Conservation (phyloP, 1,284 basidiomycete species). For the Heimioporus retisporus region DNA sequence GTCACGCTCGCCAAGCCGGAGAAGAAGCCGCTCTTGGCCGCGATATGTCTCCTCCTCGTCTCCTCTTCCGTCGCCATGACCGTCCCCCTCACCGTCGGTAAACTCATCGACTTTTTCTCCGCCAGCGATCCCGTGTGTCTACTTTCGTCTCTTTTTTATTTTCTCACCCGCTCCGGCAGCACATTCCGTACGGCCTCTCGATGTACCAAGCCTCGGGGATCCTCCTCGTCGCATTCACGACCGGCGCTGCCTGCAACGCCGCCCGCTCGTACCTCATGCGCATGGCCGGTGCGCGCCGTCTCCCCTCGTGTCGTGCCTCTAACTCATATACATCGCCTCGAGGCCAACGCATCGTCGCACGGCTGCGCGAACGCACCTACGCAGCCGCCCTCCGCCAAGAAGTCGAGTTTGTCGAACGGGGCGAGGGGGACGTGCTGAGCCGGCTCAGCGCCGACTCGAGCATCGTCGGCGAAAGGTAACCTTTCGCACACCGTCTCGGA, state of each 20-base stretch:
- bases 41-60: constrained; percentile 73
- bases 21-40: constrained; percentile 74
- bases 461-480: constrained; percentile 93
- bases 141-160: no score
- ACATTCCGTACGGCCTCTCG: constrained; percentile 82
- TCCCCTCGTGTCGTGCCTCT: background rate
- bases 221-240: constrained; percentile 85
- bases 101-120: constrained; percentile 94
- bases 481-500: background rate
- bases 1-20: constrained; percentile 84
- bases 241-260: constrained; percentile 91
- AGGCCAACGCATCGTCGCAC: constrained; percentile 94
- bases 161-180: constrained; percentile 48
- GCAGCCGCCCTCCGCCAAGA: constrained; percentile 88
- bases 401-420: constrained; percentile 93
- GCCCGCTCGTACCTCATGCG: constrained; percentile 92
- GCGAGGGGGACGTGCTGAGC: constrained; percentile 95
- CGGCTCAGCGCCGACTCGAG: constrained; percentile 93
- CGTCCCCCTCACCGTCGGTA: constrained; percentile 91
- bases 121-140: constrained; percentile 70
- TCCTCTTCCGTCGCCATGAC: constrained; percentile 91
- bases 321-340: background rate
- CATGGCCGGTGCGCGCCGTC: constrained; percentile 66
- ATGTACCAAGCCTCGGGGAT: constrained; percentile 84
- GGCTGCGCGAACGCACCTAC: constrained; percentile 89